These are phyloP conservation scores for Escovopsis sp. DNA, from an alignment of 2,329 filamentous ascomycete genomes.

Conservation along the genomic window DNA sequence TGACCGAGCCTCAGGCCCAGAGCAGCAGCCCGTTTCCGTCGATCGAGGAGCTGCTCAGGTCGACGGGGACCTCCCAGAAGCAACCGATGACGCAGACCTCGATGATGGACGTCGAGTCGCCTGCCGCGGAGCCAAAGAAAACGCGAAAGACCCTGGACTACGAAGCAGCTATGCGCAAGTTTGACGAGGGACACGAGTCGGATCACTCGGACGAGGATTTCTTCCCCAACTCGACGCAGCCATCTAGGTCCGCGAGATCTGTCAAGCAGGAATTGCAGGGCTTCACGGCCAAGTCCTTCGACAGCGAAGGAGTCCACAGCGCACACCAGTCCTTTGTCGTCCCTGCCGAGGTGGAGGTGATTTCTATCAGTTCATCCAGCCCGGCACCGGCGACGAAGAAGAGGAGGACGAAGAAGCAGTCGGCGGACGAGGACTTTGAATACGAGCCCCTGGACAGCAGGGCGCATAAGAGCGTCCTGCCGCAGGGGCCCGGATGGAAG, in stretches of 20 bases:
- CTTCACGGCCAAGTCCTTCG: constrained; percentile 3
- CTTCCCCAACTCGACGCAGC: constrained; percentile 21
- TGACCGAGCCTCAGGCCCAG: background rate
- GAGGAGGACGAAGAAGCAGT: constrained; percentile 12
- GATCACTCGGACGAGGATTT: constrained; percentile 14
- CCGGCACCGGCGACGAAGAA: constrained; percentile 6
- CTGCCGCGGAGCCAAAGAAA: constrained; percentile 2
- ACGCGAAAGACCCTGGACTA: constrained; percentile 22
- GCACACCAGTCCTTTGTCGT: constrained; percentile 12
- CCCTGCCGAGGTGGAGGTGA: constrained; percentile 18
- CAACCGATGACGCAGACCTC: constrained; percentile 18
- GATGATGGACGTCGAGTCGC: constrained; percentile 7
- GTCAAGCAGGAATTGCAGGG: background rate
- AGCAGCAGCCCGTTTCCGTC: constrained; percentile 22
- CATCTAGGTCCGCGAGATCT: constrained; percentile 5
- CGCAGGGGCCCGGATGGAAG: constrained; percentile 9
- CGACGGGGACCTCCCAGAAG: constrained; percentile 21
- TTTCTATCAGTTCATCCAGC: constrained; percentile 15
- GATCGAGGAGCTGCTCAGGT: constrained; percentile 26
- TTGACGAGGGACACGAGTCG: constrained; percentile 21
- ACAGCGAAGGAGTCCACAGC: constrained; percentile 8
- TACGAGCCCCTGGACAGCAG: background rate
- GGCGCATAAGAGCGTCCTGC: constrained; percentile 9
- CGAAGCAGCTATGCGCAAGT: constrained; percentile 28
- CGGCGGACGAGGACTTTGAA: background rate